Evolutionary conservation across 129 eudicot genomes (phyloP).

Genomic region (Tanacetum coccineum): DNA sequence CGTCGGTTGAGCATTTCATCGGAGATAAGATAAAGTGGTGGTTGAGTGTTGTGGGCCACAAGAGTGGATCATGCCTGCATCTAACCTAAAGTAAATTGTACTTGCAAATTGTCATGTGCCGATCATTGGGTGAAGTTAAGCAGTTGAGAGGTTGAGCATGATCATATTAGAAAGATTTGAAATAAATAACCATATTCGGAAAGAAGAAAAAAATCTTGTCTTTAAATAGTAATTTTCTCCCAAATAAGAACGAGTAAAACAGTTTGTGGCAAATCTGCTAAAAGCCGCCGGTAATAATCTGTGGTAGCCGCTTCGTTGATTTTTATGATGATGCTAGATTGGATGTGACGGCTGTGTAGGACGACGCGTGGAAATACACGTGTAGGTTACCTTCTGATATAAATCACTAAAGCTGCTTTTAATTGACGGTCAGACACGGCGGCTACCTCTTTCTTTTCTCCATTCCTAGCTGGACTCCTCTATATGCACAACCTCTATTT

Average conservation of each 20-base stretch:
- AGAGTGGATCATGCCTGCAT: no score
- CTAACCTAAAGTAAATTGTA: no score
- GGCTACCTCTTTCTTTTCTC: not conserved
- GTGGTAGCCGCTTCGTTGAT: not conserved
- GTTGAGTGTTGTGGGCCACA: no score
- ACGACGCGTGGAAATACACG: conserved; percentile 18
- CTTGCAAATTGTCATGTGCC: no score
- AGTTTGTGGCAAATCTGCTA: not conserved
- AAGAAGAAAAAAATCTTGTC: no score
- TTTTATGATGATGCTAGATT: conserved; percentile 10
- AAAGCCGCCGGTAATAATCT: not conserved
- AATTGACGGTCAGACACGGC: conserved; percentile 21
- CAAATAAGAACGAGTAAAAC: not conserved
- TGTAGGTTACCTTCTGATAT: conserved; percentile 6
- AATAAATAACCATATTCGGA: no score
- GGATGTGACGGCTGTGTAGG: not conserved
- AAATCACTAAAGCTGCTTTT: not conserved
- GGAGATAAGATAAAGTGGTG: no score
- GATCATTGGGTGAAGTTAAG: no score
- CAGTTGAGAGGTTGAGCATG: no score
- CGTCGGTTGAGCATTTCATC: no score
- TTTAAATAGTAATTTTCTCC: no score
- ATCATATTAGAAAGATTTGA: no score
- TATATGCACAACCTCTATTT: not conserved
- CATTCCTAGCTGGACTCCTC: conserved; percentile 16